These are phyloP conservation scores for Forsythia suspensa DNA, from an alignment of 257 asterid species.

Conservation along the genomic window DNA sequence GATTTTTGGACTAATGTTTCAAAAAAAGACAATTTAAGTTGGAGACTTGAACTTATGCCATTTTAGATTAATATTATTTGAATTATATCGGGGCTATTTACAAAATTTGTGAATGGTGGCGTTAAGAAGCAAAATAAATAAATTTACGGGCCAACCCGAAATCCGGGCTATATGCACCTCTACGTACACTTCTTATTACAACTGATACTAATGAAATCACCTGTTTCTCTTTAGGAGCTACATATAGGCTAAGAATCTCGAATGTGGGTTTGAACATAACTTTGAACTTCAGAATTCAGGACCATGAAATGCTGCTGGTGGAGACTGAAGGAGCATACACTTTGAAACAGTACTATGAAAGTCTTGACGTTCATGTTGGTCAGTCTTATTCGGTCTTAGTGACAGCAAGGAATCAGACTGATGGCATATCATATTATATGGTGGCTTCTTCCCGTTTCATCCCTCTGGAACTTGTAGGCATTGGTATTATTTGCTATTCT, in stretches of 20 bases:
- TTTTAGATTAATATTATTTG: no score
- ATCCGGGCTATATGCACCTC: no score
- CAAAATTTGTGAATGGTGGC: no score
- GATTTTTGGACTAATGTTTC: no score
- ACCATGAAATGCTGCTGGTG: constrained; percentile 29
- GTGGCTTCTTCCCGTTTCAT: constrained; percentile 33
- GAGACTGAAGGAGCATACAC: constrained; percentile 41
- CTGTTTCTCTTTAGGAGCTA: constrained; percentile 17
- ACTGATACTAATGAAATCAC: neutral
- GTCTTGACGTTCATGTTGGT: constrained; percentile 38
- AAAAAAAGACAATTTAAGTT: no score
- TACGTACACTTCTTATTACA: no score
- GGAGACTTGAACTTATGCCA: no score
- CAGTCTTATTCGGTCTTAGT: constrained; percentile 38
- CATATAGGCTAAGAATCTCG: constrained; percentile 33
- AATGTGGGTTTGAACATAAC: constrained; percentile 38
- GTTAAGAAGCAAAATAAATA: no score
- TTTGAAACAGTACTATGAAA: constrained; percentile 16
- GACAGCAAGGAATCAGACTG: constrained; percentile 21
- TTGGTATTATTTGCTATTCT: constrained; percentile 24
- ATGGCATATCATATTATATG: constrained; percentile 25
- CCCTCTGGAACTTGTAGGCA: constrained; percentile 22
- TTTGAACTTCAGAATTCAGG: constrained; percentile 37
- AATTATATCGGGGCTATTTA: no score
- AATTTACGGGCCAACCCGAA: no score